phyloP scores from a whole-genome alignment of 2,329 filamentous ascomycete genomes.

The Cytospora mali region DNA sequence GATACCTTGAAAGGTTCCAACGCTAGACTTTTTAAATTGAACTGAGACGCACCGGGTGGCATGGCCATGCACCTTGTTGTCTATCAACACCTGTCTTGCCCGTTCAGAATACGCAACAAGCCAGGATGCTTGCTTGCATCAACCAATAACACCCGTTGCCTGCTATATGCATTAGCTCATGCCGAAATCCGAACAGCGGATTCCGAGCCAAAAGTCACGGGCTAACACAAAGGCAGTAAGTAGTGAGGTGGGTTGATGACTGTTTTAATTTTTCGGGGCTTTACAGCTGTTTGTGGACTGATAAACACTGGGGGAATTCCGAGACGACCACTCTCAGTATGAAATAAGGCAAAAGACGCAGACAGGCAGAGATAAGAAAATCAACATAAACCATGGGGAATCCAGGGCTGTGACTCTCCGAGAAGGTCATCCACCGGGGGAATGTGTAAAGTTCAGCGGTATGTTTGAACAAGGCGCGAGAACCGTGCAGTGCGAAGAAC shows the following conservation, averaged over 20 bases:
- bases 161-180: too few relatives aligned
- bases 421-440: constrained; percentile 15
- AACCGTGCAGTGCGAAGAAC: constrained; percentile 8
- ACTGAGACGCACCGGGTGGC: neutral
- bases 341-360: constrained; percentile 29
- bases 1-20: neutral
- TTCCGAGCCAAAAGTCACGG: neutral
- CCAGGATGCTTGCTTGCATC: too few relatives aligned
- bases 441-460: constrained; percentile 16
- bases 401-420: constrained; percentile 26
- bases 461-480: constrained; percentile 23
- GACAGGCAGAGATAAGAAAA: constrained; percentile 29
- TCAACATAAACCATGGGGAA: constrained; percentile 28
- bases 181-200: neutral
- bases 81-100: neutral
- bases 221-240: neutral
- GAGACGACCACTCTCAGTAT: constrained; percentile 28
- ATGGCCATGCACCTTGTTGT: neutral
- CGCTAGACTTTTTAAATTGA: neutral
- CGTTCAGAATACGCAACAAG: too few relatives aligned
- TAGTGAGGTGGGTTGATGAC: constrained; percentile 24
- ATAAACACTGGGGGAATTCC: constrained; percentile 30
- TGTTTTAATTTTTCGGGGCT: constrained; percentile 30
- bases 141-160: too few relatives aligned
- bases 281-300: constrained; percentile 29